Evolutionary conservation across 345 rosid genomes (phyloP), one percentile per base, ranked within the genome.

Genomic region (Syzygium aqueum): DNA sequence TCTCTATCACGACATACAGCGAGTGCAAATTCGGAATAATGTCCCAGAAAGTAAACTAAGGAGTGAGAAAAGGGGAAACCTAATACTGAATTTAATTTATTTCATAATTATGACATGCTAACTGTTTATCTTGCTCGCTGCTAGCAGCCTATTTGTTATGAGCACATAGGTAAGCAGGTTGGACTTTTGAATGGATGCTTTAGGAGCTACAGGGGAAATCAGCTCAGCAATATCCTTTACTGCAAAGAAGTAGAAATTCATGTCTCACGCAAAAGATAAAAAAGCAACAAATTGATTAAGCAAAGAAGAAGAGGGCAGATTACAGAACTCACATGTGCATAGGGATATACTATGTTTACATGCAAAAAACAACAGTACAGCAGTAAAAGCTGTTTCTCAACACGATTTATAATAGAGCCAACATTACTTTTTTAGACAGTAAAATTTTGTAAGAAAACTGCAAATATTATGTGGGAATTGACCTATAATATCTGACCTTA

Each of bases 401-500:
- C 30, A 7, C 13, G 22, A 73, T 19, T 49, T 49, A 73, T 19
- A 73, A 37, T 19, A 19, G 13, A 11, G 49, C 43, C 82, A 5
- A 19, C 46, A 21, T 21, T 4, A 73, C 49, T 37, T 73, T 37
- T 73, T 37, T 33, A 37, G 82, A 73, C 10, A 37, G 49, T 11
- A 73, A 73, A 73, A 17, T 73, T 73, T 67, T 67, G 46, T 5
- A 73, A 73, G 49, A 27, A 73, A 73, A 73, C 49, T 33, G 27
- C 49, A 37, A 33, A 37, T 73, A 73, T 21, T 40, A 19, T 10
- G 49, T 4, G 37, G 49, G 78, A 37, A 10, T 73, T 73, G 14
- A 33, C 82, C 49, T 19, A 73, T 33, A 19, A 73, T 37, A 19
- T 73, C 82, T 73, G 27, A 73, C 98, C 98, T 93, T 93, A 85